A percentile compares a stretch with the other conserved stretches of the same genome.
phyloP scores from a whole-genome alignment of 1,284 basidiomycete species.

The Ceratobasidium sp. region DNA sequence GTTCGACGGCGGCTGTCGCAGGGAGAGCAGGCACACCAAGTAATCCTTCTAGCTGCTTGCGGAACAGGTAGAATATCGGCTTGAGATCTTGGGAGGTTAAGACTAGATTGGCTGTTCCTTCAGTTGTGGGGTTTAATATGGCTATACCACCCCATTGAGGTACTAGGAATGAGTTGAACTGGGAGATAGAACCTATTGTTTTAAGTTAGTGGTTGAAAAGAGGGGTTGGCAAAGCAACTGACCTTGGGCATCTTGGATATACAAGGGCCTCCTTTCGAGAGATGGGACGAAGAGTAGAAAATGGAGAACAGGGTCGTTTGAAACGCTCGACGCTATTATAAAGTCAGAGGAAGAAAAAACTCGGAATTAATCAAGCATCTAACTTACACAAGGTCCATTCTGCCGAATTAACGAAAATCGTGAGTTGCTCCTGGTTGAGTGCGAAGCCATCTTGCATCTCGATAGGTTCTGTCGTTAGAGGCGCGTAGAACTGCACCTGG shows the following conservation, averaged over 20 bases:
- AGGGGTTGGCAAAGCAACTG: slow-evolving; percentile 44
- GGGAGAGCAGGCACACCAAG: slow-evolving; percentile 81
- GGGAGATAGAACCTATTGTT: slow-evolving; percentile 57
- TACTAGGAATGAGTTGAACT: slow-evolving; percentile 80
- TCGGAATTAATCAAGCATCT: slow-evolving; percentile 12
- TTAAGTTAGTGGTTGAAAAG: not conserved
- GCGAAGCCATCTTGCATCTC: slow-evolving; percentile 59
- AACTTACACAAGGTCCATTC: slow-evolving; percentile 90
- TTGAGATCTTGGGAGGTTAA: slow-evolving; percentile 57
- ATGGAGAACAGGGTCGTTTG: slow-evolving; percentile 91
- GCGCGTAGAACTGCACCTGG: slow-evolving; percentile 92
- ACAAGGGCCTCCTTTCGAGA: slow-evolving; percentile 71
- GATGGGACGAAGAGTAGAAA: slow-evolving; percentile 93
- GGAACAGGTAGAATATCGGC: slow-evolving; percentile 75
- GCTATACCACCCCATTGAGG: slow-evolving; percentile 97
- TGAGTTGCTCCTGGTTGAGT: slow-evolving; percentile 81
- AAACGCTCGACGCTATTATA: slow-evolving; percentile 75
- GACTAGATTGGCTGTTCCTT: slow-evolving; percentile 47
- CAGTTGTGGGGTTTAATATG: slow-evolving; percentile 71
- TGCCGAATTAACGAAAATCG: slow-evolving; percentile 93
- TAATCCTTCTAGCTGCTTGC: slow-evolving; percentile 76
- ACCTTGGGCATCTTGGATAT: slow-evolving; percentile 72
- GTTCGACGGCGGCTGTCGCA: slow-evolving; percentile 53
- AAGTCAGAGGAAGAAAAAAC: slow-evolving; percentile 28
- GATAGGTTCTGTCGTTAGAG: slow-evolving; percentile 81